phyloP scores from a whole-genome alignment of 2,329 filamentous ascomycete species.

The Colletotrichum falcatum region DNA sequence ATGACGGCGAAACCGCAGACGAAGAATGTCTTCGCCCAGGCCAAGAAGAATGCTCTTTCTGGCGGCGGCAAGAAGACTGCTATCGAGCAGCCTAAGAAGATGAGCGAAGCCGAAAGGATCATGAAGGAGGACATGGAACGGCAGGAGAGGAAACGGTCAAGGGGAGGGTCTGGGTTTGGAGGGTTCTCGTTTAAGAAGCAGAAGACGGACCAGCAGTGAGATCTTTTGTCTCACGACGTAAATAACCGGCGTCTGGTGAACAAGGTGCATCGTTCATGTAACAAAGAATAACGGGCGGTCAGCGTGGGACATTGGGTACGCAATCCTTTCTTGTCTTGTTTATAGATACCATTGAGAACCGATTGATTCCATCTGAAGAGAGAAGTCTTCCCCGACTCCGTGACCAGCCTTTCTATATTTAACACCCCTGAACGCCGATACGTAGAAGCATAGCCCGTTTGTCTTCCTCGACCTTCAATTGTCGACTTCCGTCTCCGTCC shows the following conservation, averaged over 20 bases:
- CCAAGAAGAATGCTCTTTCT: slow-evolving; percentile 76
- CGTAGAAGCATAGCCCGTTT: slow-evolving; percentile 35
- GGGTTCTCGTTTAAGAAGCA: slow-evolving; percentile 66
- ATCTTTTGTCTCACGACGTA: not conserved
- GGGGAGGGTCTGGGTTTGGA: slow-evolving; percentile 60
- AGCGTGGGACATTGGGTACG: not conserved
- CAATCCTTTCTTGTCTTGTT: not conserved
- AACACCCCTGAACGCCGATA: slow-evolving; percentile 47
- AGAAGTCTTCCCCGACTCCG: slow-evolving; percentile 34
- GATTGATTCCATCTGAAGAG: slow-evolving; percentile 32
- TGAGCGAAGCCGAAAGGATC: slow-evolving; percentile 88
- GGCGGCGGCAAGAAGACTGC: slow-evolving; percentile 70
- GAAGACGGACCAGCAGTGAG: slow-evolving; percentile 47
- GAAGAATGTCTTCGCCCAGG: slow-evolving; percentile 80
- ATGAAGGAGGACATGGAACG: slow-evolving; percentile 87
- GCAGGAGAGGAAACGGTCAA: slow-evolving; percentile 76
- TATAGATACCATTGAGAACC: slow-evolving; percentile 48
- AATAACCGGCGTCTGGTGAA: slow-evolving; percentile 28
- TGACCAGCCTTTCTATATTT: slow-evolving; percentile 19
- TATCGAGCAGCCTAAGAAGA: slow-evolving; percentile 78
- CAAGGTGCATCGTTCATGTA: slow-evolving; percentile 3
- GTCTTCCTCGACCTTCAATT: slow-evolving; percentile 46
- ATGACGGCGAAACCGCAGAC: slow-evolving; percentile 72
- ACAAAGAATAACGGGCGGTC: not conserved
- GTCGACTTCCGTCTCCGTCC: slow-evolving; percentile 65